These are phyloP conservation scores for Hirsutella rhossiliensis DNA, from an alignment of 2,329 filamentous ascomycete species.

Conservation along the genomic window DNA sequence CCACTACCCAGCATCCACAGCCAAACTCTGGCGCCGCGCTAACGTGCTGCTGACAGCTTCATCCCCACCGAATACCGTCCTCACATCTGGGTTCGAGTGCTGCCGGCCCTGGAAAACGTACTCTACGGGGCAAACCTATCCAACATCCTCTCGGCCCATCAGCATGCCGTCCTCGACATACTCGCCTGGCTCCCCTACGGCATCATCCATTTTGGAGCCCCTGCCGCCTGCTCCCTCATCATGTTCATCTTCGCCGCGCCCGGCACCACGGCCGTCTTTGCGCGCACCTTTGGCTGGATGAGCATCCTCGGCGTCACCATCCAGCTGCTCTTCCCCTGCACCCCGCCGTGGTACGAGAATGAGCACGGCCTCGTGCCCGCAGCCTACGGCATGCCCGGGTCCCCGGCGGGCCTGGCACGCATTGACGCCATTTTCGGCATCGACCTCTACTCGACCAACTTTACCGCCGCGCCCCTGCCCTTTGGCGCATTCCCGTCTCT, in stretches of 20 bases:
- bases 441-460: conserved; percentile 86
- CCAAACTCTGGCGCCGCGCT: background rate
- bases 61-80: conserved; percentile 81
- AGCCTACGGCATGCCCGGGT: conserved; percentile 83
- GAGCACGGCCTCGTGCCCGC: conserved; percentile 81
- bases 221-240: conserved; percentile 62
- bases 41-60: conserved; percentile 44
- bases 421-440: conserved; percentile 85
- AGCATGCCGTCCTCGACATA: conserved; percentile 71
- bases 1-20: background rate
- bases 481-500: conserved; percentile 93
- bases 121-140: conserved; percentile 91
- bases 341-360: conserved; percentile 95
- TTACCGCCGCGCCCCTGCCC: conserved; percentile 79
- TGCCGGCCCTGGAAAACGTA: conserved; percentile 91
- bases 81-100: conserved; percentile 88
- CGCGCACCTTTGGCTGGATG: conserved; percentile 83
- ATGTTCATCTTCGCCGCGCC: conserved; percentile 87
- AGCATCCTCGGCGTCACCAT: conserved; percentile 79
- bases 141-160: conserved; percentile 88
- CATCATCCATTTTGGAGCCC: conserved; percentile 78
- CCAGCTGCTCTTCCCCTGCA: conserved; percentile 85
- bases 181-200: conserved; percentile 92
- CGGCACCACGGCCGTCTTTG: conserved; percentile 73
- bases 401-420: conserved; percentile 76